Conservation (phyloP, 192 early-diverging fungal genomes). For the Mortierella alpina region DNA sequence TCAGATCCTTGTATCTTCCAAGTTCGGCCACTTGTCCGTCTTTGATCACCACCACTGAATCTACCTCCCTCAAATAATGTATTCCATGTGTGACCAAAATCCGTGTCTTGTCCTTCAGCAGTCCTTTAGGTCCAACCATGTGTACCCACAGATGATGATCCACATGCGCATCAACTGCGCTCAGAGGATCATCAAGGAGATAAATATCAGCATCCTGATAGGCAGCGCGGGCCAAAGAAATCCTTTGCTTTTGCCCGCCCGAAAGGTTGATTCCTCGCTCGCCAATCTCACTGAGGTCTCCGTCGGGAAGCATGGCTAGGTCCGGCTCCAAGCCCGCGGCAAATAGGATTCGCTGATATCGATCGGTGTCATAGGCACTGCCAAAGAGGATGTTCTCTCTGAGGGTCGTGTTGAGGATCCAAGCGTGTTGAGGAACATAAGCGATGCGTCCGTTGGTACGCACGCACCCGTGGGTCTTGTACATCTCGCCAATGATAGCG, state of each 20-base stretch:
- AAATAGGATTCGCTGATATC: constrained; percentile 73
- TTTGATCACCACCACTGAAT: constrained; percentile 67
- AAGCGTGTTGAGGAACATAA: constrained; percentile 86
- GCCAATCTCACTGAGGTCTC: constrained; percentile 77
- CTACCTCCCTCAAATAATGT: constrained; percentile 68
- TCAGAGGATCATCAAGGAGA: constrained; percentile 88
- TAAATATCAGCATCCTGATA: constrained; percentile 84
- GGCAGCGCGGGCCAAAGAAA: constrained; percentile 83
- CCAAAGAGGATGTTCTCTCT: constrained; percentile 95
- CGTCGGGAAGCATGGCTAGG: constrained; percentile 69
- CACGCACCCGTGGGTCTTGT: constrained; percentile 68
- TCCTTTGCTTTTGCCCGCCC: constrained; percentile 90
- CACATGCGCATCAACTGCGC: constrained; percentile 70
- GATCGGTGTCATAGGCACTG: constrained; percentile 60
- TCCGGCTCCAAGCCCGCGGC: constrained; percentile 80
- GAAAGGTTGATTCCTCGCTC: constrained; percentile 73
- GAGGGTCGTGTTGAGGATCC: constrained; percentile 94
- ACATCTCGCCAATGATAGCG: constrained; percentile 89
- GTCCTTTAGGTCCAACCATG: constrained; percentile 74
- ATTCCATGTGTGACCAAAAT: constrained; percentile 78
- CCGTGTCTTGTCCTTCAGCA: constrained; percentile 71
- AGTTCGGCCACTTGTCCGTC: constrained; percentile 68
- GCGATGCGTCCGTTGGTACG: constrained; percentile 68
- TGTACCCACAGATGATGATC: constrained; percentile 76
- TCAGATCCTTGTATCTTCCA: constrained; percentile 65